phyloP scores from a whole-genome alignment of 805 yeast genomes.

The Grigorovia transvaalensis region DNA sequence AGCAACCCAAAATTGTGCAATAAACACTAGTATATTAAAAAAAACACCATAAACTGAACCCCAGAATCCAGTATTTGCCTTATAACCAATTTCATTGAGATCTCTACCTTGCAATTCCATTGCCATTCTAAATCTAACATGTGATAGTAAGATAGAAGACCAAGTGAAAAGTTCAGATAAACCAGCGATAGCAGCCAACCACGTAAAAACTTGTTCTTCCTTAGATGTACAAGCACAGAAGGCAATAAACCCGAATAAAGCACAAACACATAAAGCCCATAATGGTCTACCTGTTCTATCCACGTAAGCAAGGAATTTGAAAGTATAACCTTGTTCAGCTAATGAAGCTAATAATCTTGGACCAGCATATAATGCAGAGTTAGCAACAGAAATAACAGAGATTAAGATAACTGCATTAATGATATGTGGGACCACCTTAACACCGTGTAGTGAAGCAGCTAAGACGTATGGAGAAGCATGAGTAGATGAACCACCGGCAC shows the following conservation, averaged over 20 bases:
- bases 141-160: conserved; percentile 43
- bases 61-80: conserved; percentile 37
- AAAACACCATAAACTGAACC: conserved; percentile 44
- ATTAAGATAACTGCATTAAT: conserved; percentile 66
- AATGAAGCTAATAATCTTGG: conserved; percentile 60
- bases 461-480: conserved; percentile 67
- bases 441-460: conserved; percentile 53
- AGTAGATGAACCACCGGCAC: conserved; percentile 41
- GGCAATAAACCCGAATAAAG: conserved; percentile 46
- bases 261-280: conserved; percentile 40
- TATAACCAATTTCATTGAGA: conserved; percentile 39
- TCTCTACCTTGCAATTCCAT: conserved; percentile 40
- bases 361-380: conserved; percentile 63
- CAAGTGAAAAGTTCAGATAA: conserved; percentile 50
- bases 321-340: conserved; percentile 63
- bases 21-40: conserved; percentile 38
- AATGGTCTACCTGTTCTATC: conserved; percentile 54
- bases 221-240: conserved; percentile 47
- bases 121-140: conserved; percentile 46
- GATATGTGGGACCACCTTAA: conserved; percentile 56
- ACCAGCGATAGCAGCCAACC: conserved; percentile 52
- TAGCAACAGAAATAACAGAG: conserved; percentile 68
- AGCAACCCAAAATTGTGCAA: conserved; percentile 57
- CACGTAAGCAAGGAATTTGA: conserved; percentile 40
- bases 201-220: conserved; percentile 44